These are phyloP conservation scores for Ceriops decandra DNA, from an alignment of 345 rosid species.

Conservation along the genomic window DNA sequence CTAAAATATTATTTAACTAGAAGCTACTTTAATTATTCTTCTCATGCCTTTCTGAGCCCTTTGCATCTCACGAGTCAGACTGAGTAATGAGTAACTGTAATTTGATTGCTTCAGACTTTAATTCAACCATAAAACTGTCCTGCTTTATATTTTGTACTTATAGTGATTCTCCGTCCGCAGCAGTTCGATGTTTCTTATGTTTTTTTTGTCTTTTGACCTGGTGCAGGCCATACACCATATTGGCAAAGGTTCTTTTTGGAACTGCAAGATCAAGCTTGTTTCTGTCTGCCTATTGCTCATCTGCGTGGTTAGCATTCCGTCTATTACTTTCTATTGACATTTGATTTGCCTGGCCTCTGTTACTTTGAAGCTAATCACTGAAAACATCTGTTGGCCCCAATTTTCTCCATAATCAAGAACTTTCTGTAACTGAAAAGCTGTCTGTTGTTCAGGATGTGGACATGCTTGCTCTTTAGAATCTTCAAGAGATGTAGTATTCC, in stretches of 20 bases:
- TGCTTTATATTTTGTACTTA: too few species aligned
- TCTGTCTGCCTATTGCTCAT: constrained; percentile 78
- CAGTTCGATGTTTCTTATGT: background rate
- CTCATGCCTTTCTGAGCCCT: too few species aligned
- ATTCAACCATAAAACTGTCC: too few species aligned
- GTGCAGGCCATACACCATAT: constrained; percentile 64
- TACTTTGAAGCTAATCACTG: background rate
- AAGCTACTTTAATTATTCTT: too few species aligned
- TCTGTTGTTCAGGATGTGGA: constrained; percentile 62
- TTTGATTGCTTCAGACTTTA: too few species aligned
- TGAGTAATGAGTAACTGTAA: too few species aligned
- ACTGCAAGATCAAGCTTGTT: constrained; percentile 94
- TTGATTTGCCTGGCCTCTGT: background rate
- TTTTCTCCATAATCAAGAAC: background rate
- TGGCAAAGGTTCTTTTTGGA: constrained; percentile 79
- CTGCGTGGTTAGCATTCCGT: constrained; percentile 69
- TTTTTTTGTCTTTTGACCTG: constrained; percentile 18
- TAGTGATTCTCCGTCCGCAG: background rate
- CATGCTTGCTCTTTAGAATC: constrained; percentile 77
- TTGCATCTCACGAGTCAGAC: too few species aligned
- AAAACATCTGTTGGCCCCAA: background rate
- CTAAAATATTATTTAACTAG: too few species aligned
- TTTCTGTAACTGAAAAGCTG: background rate
- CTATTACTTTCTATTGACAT: background rate
- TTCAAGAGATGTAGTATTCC: constrained; percentile 68